phyloP scores from a whole-genome alignment of 768 basidiomycete genomes.

The Rhodocollybia butyracea region DNA sequence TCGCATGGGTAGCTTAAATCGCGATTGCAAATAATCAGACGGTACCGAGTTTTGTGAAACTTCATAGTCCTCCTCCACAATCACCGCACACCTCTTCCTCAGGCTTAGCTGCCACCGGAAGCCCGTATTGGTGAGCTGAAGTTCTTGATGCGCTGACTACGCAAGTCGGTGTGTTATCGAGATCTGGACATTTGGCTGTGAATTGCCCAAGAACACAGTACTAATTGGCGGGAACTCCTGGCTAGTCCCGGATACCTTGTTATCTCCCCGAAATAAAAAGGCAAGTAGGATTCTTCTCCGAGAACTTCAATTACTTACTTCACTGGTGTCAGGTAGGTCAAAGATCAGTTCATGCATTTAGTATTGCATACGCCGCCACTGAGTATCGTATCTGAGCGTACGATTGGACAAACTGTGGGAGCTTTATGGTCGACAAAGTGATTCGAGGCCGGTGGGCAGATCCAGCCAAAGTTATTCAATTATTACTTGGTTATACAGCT shows the following conservation, averaged over 20 bases:
- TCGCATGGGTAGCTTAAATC: no score
- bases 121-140: no score
- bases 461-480: constrained; percentile 23
- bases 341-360: constrained; percentile 31
- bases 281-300: constrained; percentile 19
- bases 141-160: no score
- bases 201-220: constrained; percentile 19
- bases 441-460: constrained; percentile 29
- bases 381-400: constrained; percentile 26
- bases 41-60: no score
- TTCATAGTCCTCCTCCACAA: no score
- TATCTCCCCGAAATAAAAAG: constrained; percentile 34
- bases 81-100: no score
- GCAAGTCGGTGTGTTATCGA: constrained; percentile 18
- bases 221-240: constrained; percentile 33
- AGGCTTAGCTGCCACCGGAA: no score
- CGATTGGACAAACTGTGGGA: constrained; percentile 33
- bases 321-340: constrained; percentile 26
- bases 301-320: background rate
- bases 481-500: no score
- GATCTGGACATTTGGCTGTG: background rate
- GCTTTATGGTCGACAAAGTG: constrained; percentile 34
- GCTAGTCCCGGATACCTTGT: constrained; percentile 32
- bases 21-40: no score
- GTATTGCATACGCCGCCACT: constrained; percentile 24